Conservation (phyloP, 2,329 filamentous ascomycete species). For the Aspergillus viridinutans region DNA sequence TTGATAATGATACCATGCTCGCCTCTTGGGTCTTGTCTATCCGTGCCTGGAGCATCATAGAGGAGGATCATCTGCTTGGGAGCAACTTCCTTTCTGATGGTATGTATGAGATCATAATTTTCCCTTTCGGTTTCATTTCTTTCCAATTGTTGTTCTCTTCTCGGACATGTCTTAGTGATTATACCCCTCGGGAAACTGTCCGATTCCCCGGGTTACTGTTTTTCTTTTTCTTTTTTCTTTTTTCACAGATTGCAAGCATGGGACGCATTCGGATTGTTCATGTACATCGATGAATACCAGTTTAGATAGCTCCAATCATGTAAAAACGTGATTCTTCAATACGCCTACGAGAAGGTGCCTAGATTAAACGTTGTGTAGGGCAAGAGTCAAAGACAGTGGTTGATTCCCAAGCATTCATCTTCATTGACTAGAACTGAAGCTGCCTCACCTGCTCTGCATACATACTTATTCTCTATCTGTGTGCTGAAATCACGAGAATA, state of each 20-base stretch:
- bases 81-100: conserved; percentile 13
- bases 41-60: conserved; percentile 20
- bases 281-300: conserved; percentile 18
- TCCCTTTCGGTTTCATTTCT: conserved; percentile 9
- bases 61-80: conserved; percentile 7
- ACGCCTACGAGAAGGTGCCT: no score
- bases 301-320: conserved; percentile 8
- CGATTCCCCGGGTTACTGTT: conserved; percentile 19
- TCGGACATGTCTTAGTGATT: conserved; percentile 32
- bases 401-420: no score
- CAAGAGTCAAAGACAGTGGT: no score
- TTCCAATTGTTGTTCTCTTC: conserved; percentile 18
- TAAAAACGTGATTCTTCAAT: not conserved
- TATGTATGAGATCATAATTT: conserved; percentile 19
- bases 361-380: no score
- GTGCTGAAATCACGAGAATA: no score
- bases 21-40: conserved; percentile 3
- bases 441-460: no score
- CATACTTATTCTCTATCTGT: no score
- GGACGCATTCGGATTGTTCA: conserved; percentile 9
- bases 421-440: no score
- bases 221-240: conserved; percentile 3
- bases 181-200: conserved; percentile 28
- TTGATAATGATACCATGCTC: conserved; percentile 15
- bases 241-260: not conserved